Evolutionary conservation across 148 eudicot species (phyloP), one percentile per base, ranked within the genome.

Genomic region (Rhododendron mucronatum): DNA sequence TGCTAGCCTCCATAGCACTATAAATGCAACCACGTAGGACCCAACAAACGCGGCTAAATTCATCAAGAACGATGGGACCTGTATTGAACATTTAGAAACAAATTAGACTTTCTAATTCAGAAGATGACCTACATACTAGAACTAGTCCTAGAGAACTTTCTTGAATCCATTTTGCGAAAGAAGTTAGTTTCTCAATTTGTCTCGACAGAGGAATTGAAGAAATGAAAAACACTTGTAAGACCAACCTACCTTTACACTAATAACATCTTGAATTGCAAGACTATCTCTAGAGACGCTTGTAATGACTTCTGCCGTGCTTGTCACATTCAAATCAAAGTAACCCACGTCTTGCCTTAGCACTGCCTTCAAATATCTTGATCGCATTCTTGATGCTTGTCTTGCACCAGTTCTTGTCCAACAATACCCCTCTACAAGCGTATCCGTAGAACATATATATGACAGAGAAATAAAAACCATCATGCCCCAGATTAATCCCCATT

Each of bases 401-500:
- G 92, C 98, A 20, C 93, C 94, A 33, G 98, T 92, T 86, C 96
- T 92, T 88, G 98, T 89, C 96, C 96, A 95, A 86, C 98, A 93
- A 89, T 90, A 95, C 59, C 98, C 98, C 93, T 93, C 98, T 95
- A 39, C 26, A 85, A 5, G 1, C 30, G 13, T 69, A 69, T 41
- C 47, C 23, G 6, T 9, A 78, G 61, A 84, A 61, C 57, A 86
- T 8, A 18, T 55, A 86, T 8, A 18, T 55, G 16, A 18, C 21
- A 55, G 23, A 30, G 41, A 11, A 26, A 3, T 3, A 28, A 67
- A 26, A 26, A 10, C 0, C 33, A 26, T 26, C 16, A 67, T 1
- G 18, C 35, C 1, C 16, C 35, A 4, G 15, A 28, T 12, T 3
- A 26, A 28, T 11, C 37, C 16, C 35, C 6, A 69, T 69, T 69